Evolutionary conservation across 495 filamentous ascomycete genomes (phyloP), one percentile per base, ranked within the genome.

Genomic region (Xylaria intraflava): DNA sequence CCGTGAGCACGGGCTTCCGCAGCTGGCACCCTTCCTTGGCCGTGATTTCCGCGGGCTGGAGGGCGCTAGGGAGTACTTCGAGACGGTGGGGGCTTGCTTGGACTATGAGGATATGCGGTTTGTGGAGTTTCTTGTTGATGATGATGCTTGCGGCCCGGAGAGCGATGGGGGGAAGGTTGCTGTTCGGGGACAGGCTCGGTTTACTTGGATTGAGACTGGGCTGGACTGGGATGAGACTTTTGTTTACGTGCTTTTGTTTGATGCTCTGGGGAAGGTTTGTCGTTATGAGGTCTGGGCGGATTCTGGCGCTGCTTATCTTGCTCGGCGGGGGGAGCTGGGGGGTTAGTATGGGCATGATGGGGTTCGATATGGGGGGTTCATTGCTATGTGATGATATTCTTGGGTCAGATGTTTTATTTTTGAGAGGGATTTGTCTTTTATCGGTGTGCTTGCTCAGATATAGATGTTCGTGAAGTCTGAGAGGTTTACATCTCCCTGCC

Each of bases 261-360:
- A 74, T 19, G 62, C 62, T 9, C 46, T 51, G 46, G 43, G 67
- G 14, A 78, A 72, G 60, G 68, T 84, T 10, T 55, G 53, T 20
- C 72, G 68, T 51, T 86, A 82, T 66, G 69, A 76, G 53, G 69
- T 85, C 31, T 86, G 83, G 83, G 83, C 79, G 24, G 83, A 86
- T 72, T 78, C 79, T 2, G 83, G 82, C 10, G 82, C 82, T 24
- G 80, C 78, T 19, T 83, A 80, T 71, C 66, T 85, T 51, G 82
- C 82, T 17, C 66, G 72, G 35, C 51, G 59, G 30, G 82, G 81
- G 46, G 49, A 63, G 55, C 67, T 82, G 58, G 53, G 54, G 24
- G 55, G 57, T 40, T 23, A 16, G 41, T 23, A n/a, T 33, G 31
- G 10, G 6, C 55, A 33, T 9, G 24, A 40, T 8, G 40, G 43